Base-by-base conservation (phyloP, 345 rosid genomes). In the Dipteronia dyeriana region DNA sequence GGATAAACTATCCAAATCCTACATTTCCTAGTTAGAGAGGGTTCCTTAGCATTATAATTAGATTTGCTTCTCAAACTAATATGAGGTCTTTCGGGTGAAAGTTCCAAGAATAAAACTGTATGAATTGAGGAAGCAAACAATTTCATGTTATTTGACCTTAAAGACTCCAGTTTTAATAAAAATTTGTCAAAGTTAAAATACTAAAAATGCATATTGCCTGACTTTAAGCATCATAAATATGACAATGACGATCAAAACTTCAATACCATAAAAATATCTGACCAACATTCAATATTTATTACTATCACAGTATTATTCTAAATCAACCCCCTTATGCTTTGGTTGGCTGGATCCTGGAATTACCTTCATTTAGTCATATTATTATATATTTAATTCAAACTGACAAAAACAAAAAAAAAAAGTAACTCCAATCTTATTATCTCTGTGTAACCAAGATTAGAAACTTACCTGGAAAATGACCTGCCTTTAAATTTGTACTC, bases 401-500 rank as follows among this genome's bases (percentile, higher is more conserved):
- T 31, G n/a, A n/a, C n/a, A n/a, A n/a, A n/a, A n/a, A n/a, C n/a
- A n/a, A n/a, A 7, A 70, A 29, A 29, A 11, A 7, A 49, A 22
- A 23, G 12, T 11, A 49, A 49, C 59, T 12, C 41, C 73, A 70
- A 51, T n/a, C 73, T 29, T 43, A 20, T n/a, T 34, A 70, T 41
- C 10, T 38, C 4, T 62, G 31, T 17, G 29, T 22, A 71, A 71
- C 29, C 23, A 53, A 39, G 12, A 78, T 39, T 16, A 25, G 59
- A 78, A 20, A 22, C 67, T 7, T 81, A 82, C 81, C 56, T 56
- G 80, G 75, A 72, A 74, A 72, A 72, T 64, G 72, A 31, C 72
- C 76, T 71, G 75, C 75, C 76, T 78, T 79, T 65, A 78, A 82
- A 34, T 74, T 73, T 13, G 61, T 69, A 66, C 79, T 84, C 85